Base-by-base conservation (phyloP, 2,329 filamentous ascomycete species). In the Golovinomyces cichoracearum region DNA sequence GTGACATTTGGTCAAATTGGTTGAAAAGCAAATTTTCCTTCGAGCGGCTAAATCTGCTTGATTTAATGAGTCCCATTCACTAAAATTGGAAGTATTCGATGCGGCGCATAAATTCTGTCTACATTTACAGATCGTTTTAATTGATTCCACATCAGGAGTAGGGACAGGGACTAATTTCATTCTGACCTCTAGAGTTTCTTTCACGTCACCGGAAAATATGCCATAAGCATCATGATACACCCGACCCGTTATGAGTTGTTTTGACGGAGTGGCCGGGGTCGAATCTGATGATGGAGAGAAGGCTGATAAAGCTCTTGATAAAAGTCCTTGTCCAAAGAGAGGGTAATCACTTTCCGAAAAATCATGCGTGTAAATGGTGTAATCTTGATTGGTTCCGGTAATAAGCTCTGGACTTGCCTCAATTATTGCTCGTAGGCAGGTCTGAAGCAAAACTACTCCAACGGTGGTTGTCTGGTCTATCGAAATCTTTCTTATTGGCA, bases 321-420 rank as follows among this genome's bases (percentile, higher is more conserved):
- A 69, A 77, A 95, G 83, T 48, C 92, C 90, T 63, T 98, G 88
- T 21, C 90, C 90, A 22, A 94, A 88, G 49, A 95, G 71, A 48
- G 92, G 90, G 17, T 79, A 83, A 60, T 94, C 86, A 54, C 83
- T 82, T 64, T 98, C 90, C 12, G 90, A 94, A 63, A 88, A 95
- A 63, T 98, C 90, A 66, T 84, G 83, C 26, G 88, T 85, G 64
- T 98, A 98, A 50, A 98, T 78, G n/a, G 85, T 90, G 65, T 90
- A 98, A 65, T 98, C 63, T 74, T 66, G 66, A 65, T 80, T 70
- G 51, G 79, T 61, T 68, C 80, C 68, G 60, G 75, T 74, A 44
- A 85, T 68, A 42, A 98, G 72, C 65, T 98, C 90, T 33, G 90
- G 90, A 61, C 90, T 95, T 66, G 71, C 73, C 50, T 74, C 67